Evolutionary conservation across 768 basidiomycete genomes (phyloP).

Genomic region (Boletus bicolor): DNA sequence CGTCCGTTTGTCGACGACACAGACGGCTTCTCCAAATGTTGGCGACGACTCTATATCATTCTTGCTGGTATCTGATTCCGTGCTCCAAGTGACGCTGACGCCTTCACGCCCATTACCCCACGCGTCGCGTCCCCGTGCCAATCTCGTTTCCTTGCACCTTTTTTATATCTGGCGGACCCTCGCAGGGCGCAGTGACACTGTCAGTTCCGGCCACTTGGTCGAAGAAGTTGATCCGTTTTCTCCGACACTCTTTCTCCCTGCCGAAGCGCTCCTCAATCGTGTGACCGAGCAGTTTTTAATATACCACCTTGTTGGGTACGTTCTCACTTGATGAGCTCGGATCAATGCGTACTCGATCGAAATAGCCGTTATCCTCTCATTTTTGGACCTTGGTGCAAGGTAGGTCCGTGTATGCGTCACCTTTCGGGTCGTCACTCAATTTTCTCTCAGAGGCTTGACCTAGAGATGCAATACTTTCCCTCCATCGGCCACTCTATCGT

Average conservation of each 20-base stretch:
- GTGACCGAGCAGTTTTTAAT: constrained; percentile 52
- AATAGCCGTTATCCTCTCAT: constrained; percentile 72
- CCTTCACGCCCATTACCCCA: constrained; percentile 36
- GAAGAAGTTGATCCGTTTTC: constrained; percentile 49
- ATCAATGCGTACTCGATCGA: constrained; percentile 10
- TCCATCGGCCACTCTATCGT: constrained; percentile 50
- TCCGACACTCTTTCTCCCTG: constrained; percentile 51
- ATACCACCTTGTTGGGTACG: constrained; percentile 58
- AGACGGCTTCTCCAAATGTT: constrained; percentile 42
- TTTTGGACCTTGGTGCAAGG: constrained; percentile 68
- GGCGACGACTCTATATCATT: constrained; percentile 9
- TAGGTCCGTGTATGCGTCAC: constrained; percentile 29
- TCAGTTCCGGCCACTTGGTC: constrained; percentile 27
- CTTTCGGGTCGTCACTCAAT: neutral
- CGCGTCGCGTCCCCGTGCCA: constrained; percentile 25
- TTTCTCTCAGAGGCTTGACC: constrained; percentile 51
- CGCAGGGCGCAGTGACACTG: constrained; percentile 1
- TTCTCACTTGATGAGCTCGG: constrained; percentile 4
- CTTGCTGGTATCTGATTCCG: constrained; percentile 6
- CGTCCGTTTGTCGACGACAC: constrained; percentile 45
- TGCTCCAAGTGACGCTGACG: constrained; percentile 38
- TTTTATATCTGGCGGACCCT: constrained; percentile 39
- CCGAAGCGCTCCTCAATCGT: constrained; percentile 49
- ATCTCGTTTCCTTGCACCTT: constrained; percentile 38
- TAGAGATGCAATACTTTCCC: constrained; percentile 47